Evolutionary conservation across 805 yeast species (phyloP).

Genomic region (Komagataella pastoris): DNA sequence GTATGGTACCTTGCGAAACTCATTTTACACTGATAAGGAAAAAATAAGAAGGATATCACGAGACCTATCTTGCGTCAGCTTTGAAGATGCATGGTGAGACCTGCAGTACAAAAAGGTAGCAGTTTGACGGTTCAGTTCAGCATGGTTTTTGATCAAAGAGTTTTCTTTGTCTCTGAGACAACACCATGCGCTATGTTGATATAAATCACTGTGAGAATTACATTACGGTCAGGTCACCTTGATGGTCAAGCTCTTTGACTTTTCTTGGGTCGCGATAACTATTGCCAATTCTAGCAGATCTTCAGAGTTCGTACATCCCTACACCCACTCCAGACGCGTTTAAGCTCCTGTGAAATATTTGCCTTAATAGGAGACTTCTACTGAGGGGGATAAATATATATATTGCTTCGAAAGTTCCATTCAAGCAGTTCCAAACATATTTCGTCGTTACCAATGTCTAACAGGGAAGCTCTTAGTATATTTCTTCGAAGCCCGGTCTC

Average conservation of each 20-base stretch:
- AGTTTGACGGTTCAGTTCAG: not conserved
- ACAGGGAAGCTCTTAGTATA: slow-evolving; percentile 33
- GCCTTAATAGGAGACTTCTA: not conserved
- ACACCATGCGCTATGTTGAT: not conserved
- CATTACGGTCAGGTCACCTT: too few species aligned
- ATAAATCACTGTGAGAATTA: not conserved
- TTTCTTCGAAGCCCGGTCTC: slow-evolving; percentile 45
- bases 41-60: not conserved
- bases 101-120: not conserved
- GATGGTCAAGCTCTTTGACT: too few species aligned
- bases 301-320: not conserved
- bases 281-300: too few species aligned
- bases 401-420: not conserved
- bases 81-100: not conserved
- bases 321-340: not conserved
- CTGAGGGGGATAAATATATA: too few species aligned
- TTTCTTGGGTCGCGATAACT: too few species aligned
- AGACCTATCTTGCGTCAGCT: not conserved
- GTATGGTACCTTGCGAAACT: not conserved
- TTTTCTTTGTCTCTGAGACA: not conserved
- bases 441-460: slow-evolving; percentile 17
- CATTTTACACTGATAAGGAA: not conserved
- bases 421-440: not conserved
- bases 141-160: not conserved
- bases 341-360: not conserved